Base-by-base conservation (phyloP, 1,139 yeast genomes). In the Yamadazyma sp. region DNA sequence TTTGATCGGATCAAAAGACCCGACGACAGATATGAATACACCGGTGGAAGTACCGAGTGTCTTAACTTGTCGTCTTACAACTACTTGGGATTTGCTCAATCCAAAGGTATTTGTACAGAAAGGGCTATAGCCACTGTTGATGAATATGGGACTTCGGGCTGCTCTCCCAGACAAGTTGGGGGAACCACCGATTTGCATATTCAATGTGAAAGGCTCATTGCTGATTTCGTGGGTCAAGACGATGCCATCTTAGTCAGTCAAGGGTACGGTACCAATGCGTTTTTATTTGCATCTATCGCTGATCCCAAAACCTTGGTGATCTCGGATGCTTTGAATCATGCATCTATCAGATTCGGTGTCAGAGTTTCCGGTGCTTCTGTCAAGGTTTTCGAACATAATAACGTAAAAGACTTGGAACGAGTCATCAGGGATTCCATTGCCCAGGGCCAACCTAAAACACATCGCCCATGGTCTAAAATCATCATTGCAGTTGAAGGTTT, bases 201-300 rank as follows among this genome's bases (percentile, higher is more conserved):
- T 30, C 75, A 80, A 47, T 83, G 96, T 45, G 98, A 92, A 67
- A 62, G 62, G 43, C 75, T 84, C 24, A 75, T 89, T 47, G 96
- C 99, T 25, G 75, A 81, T 32, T 92, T 91, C 59, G 81, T 92
- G 25, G 98, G 97, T 30, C 88, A 88, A 62, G 96, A 91, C 50
- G 95, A 87, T 51, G 80, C 96, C 3, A 69, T 89, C 54, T 66
- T 92, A 33, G 87, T 87, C 48, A 83, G 95, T 37, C 94, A 89
- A 84, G 99, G 99, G 42, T 92, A 89, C 59, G 95, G 96, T 52
- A 92, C 98, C 10, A 92, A 92, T 60, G 96, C 96, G n/a, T 83
- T 84, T 54, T 70, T 92, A 41, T 92, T 94, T 58, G 75, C 91
- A 22, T 79, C 95, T 3, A 69, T 92, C 44, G 87, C 88, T 34